A percentile compares a stretch with the other conserved stretches of the same genome.
Conservation (phyloP, 208 protist genomes). For the Crithidia brevicula region DNA sequence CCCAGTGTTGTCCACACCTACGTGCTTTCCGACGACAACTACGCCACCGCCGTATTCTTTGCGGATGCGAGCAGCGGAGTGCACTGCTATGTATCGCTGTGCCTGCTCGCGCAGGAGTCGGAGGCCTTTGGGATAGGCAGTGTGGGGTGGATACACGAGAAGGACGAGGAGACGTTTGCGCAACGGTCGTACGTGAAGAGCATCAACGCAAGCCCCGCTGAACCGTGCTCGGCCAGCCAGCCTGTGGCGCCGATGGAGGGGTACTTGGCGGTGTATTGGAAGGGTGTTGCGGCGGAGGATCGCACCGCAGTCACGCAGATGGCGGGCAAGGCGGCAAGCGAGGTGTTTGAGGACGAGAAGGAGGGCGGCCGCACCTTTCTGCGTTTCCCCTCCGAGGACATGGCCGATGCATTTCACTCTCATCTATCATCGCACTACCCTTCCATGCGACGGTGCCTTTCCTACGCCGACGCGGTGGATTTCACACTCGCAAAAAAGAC, state of each 20-base stretch:
- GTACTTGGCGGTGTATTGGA: slow-evolving; percentile 56
- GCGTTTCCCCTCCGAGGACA: slow-evolving; percentile 43
- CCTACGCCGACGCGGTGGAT: slow-evolving; percentile 53
- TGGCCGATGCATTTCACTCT: slow-evolving; percentile 45
- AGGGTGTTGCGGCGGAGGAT: slow-evolving; percentile 21
- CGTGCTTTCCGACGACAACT: slow-evolving; percentile 34
- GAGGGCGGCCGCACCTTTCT: slow-evolving; percentile 77
- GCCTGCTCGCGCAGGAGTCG: slow-evolving; percentile 10
- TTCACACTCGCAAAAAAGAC: slow-evolving; percentile 43
- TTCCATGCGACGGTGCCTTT: slow-evolving; percentile 45
- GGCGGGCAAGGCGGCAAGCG: slow-evolving; percentile 20
- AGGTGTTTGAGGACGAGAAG: slow-evolving; percentile 63
- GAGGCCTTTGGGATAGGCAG: slow-evolving; percentile 22
- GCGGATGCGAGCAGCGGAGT: slow-evolving; percentile 26
- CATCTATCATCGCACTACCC: slow-evolving; percentile 29
- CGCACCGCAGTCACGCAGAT: slow-evolving; percentile 14
- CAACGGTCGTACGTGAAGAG: slow-evolving; percentile 56
- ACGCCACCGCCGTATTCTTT: slow-evolving; percentile 45
- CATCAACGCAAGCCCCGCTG: slow-evolving; percentile 2
- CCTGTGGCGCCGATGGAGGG: slow-evolving; percentile 12
- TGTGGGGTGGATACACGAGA: slow-evolving; percentile 75
- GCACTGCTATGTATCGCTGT: slow-evolving; percentile 35
- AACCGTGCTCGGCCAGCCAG: background rate
- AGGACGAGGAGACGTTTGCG: slow-evolving; percentile 28
- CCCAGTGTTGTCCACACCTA: slow-evolving; percentile 31